Base-by-base conservation (phyloP, 2,329 filamentous ascomycete species). In the Drechmeria coniospora region DNA sequence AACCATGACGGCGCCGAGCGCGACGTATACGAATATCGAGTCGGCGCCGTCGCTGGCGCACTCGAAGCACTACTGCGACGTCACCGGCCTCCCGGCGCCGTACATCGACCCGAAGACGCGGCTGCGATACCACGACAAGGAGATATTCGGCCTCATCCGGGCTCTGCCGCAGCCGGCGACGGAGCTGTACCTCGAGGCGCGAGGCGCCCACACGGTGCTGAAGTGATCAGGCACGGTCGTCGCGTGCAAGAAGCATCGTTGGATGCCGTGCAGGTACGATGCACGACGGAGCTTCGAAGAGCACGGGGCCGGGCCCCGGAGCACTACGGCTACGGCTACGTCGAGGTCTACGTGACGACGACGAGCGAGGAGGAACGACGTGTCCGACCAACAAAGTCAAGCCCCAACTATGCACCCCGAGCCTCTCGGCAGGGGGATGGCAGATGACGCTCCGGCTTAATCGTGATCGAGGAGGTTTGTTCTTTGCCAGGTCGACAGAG, bases 361-460 rank as follows among this genome's bases (percentile, higher is more conserved):
- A 27, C 24, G 26, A n/a, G n/a, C n/a, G n/a, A 33, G 26, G 23
- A 32, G 26, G 32, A 35, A 29, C n/a, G n/a, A 28, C 39, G 40
- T 87, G 80, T 90, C 57, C 63, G 79, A 77, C 69, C 79, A 75
- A 72, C 80, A 80, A 82, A 93, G 82, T 92, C 86, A 93, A 92
- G 71, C 82, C 63, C 68, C 75, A 72, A 77, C 82, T 79, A 93
- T 74, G 76, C 81, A 79, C 73, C 74, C 63, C 57, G 53, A 53
- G 63, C 71, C 79, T 92, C 59, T 92, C 80, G 62, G 70, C 58
- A 59, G 62, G 63, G 65, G 73, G 68, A 73, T 75, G 81, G 69
- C 76, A 86, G 74, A 75, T 77, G 75, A 71, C 72, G 81, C 84
- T 92, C 86, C 86, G 84, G 86, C 86, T 94, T 93, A 93, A 90